Conservation (phyloP, 306 rosid species). For the Herpetospermum pedunculosum region DNA sequence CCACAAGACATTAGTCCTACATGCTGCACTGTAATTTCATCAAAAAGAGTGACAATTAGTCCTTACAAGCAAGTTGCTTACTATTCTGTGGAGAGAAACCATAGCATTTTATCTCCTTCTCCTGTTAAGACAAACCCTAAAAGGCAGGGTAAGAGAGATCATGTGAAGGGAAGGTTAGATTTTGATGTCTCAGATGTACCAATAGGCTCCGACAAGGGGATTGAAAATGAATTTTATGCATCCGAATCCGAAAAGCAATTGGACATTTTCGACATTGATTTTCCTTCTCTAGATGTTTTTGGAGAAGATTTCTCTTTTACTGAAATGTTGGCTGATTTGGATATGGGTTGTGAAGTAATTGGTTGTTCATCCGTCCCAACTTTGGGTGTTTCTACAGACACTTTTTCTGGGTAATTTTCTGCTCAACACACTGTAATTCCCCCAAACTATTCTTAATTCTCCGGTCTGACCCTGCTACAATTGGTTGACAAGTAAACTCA, state of each 20-base stretch:
- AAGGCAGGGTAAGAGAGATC: conserved; percentile 45
- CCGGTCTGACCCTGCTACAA: too few relatives aligned
- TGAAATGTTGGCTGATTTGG: conserved; percentile 56
- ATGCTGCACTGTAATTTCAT: conserved; percentile 57
- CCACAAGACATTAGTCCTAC: conserved; percentile 32
- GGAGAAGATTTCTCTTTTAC: conserved; percentile 54
- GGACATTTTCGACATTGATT: conserved; percentile 40
- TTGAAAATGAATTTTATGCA: conserved; percentile 26
- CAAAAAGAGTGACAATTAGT: conserved; percentile 68
- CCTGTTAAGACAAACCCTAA: conserved; percentile 34
- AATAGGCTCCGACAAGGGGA: conserved; percentile 18
- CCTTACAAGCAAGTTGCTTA: conserved; percentile 53
- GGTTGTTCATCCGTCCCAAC: conserved; percentile 33
- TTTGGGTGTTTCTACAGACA: conserved; percentile 21
- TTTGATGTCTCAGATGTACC: conserved; percentile 41
- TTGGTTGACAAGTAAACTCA: too few relatives aligned
- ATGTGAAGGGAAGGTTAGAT: conserved; percentile 64
- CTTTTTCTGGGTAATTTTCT: conserved; percentile 49
- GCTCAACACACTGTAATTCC: conserved; percentile 3
- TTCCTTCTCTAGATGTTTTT: conserved; percentile 41
- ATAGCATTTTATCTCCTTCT: conserved; percentile 43
- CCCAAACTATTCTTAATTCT: not conserved
- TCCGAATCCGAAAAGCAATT: conserved; percentile 38
- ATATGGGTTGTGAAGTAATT: conserved; percentile 38
- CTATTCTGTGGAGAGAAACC: conserved; percentile 45